Evolutionary conservation across 768 basidiomycete species (phyloP), one percentile per base, ranked within the genome.

Genomic region (Chalciporus pseudorubinellus): DNA sequence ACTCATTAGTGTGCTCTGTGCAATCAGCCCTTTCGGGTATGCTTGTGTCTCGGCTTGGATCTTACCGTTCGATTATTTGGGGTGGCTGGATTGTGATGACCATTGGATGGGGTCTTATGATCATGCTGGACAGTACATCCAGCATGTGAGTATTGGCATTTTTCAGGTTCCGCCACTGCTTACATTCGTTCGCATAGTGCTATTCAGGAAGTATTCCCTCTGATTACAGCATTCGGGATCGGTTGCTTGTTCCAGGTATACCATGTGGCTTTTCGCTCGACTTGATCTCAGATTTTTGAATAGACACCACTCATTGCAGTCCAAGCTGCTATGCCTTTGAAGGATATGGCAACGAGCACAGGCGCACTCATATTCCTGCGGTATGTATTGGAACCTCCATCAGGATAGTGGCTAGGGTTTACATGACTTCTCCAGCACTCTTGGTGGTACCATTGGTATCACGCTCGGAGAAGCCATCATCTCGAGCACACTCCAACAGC

Each of bases 391-490:
- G 18, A 10, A 24, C 16, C 22, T 47, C 5, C 46, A 34, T 41
- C 18, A 21, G 28, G 18, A 22, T 26, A 36, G n/a, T 36, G 34
- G 24, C n/a, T 33, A 11, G 24, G 13, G 38, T 16, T 55, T 24
- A 46, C 14, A n/a, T n/a, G 24, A 46, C 12, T n/a, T 42, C 34
- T 46, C 13, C 57, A 86, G 87, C 59, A 81, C 77, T 3, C 62
- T 91, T 44, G 89, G 89, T 14, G 87, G 84, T 33, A 86, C 89
- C 2, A 73, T 92, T 22, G 87, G 87, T 16, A 82, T 91, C 49
- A 80, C 87, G 1, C 65, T 89, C 39, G 87, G 88, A 26, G 83
- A 90, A 60, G 80, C 82, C 3, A 83, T 90, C 52, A 84, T 83
- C 55, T 74, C 84, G 2, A 83, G 80, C 43, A 82, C 83, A 34